Base-by-base conservation (phyloP, 257 asterid genomes). In the Gentiana straminea region DNA sequence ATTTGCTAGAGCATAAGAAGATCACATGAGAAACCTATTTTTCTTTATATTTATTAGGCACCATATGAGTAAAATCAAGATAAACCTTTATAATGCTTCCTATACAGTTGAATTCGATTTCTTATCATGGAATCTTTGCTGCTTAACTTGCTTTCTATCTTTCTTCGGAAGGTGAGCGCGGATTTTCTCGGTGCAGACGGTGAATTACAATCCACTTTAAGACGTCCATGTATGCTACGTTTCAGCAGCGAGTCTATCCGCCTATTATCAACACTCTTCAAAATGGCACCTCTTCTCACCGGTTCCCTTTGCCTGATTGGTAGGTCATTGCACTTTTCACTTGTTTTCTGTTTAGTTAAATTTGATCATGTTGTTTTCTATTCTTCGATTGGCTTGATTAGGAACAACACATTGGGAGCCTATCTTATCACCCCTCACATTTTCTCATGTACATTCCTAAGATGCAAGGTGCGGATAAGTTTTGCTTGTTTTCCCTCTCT, bases 251-350 rank as follows among this genome's bases (percentile, higher is more conserved):
- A 54, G 10, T 81, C 89, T 35, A 79, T 90, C 55, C 94, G 89
- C 51, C 77, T 82, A 36, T 52, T 79, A 50, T 74, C 69, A 58
- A 90, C 96, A 7, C 60, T 84, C 58, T 72, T 90, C 32, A 86
- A 80, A 69, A 64, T 80, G 15, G 90, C 74, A 60, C 86, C 98
- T 2, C 81, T 90, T 36, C 54, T 80, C n/a, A n/a, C n/a, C n/a
- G n/a, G n/a, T n/a, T n/a, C 76, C 95, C 91, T 68, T 70, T 88
- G 68, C 88, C 97, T 6, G 79, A 80, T 33, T 91, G 98, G 98
- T 91, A 76, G 45, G 46, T 54, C 38, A 48, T 58, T 63, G 43
- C 7, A 9, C 54, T 24, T 35, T 62, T 55, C 37, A 32, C 13
- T 45, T 59, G n/a, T n/a, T 41, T 54, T 68, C 53, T 2, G 52